A percentile compares a stretch with the other conserved stretches of the same genome.
Evolutionary conservation across 192 early-diverging fungal species (phyloP).

Genomic region (Gonapodya prolifera): DNA sequence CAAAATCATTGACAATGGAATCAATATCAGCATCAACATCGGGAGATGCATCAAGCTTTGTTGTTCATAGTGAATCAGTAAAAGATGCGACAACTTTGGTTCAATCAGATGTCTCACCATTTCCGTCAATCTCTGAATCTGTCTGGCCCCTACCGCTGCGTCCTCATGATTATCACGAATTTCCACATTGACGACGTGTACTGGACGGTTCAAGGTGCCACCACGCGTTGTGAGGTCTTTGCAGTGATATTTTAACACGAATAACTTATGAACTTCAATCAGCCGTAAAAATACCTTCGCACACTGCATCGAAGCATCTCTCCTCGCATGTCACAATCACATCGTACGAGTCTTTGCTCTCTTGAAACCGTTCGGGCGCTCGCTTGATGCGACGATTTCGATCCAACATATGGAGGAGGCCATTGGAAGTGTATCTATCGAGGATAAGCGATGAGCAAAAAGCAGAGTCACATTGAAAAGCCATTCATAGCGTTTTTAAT

Average conservation of each 20-base stretch:
- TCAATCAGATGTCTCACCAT: slow-evolving; percentile 40
- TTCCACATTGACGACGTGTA: slow-evolving; percentile 92
- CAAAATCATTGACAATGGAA: slow-evolving; percentile 61
- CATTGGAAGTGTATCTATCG: slow-evolving; percentile 75
- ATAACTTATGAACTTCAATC: background rate
- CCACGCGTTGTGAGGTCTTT: slow-evolving; percentile 64
- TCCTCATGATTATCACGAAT: slow-evolving; percentile 92
- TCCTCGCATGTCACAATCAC: slow-evolving; percentile 96
- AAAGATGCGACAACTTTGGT: background rate
- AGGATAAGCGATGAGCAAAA: no score
- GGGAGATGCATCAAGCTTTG: slow-evolving; percentile 35
- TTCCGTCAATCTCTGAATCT: slow-evolving; percentile 68
- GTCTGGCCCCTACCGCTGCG: slow-evolving; percentile 67
- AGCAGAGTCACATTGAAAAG: no score
- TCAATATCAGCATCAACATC: slow-evolving; percentile 84
- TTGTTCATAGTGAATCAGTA: background rate
- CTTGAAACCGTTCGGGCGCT: slow-evolving; percentile 82
- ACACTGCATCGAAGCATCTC: slow-evolving; percentile 82
- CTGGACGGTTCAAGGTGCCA: slow-evolving; percentile 47
- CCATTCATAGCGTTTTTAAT: slow-evolving; percentile 5
- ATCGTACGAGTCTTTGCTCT: slow-evolving; percentile 60
- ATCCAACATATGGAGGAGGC: slow-evolving; percentile 80
- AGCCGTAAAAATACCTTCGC: slow-evolving; percentile 52
- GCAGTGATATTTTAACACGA: background rate
- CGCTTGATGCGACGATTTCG: slow-evolving; percentile 85